These are phyloP conservation scores for Entomortierella lignicola DNA, from an alignment of 192 early-diverging fungal species.

Conservation along the genomic window DNA sequence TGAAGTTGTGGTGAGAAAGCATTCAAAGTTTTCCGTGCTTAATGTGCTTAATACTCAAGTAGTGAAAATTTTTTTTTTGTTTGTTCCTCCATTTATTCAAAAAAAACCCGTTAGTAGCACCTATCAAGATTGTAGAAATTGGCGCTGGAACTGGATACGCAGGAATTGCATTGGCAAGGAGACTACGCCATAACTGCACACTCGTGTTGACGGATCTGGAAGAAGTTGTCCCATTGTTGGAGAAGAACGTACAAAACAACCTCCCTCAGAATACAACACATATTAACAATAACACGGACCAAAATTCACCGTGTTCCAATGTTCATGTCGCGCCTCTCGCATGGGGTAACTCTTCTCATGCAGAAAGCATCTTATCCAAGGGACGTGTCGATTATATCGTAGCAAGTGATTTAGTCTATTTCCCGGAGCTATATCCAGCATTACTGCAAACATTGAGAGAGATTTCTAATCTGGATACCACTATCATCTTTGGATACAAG, in stretches of 20 bases:
- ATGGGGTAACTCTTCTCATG: conserved; percentile 59
- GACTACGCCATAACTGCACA: conserved; percentile 31
- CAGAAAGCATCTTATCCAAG: conserved; percentile 9
- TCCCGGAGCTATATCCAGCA: conserved; percentile 58
- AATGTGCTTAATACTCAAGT: too few species aligned
- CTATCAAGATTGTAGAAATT: conserved; percentile 59
- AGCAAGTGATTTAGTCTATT: conserved; percentile 63
- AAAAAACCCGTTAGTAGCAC: too few species aligned
- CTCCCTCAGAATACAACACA: too few species aligned
- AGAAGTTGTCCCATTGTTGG: conserved; percentile 58
- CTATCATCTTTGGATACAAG: conserved; percentile 63
- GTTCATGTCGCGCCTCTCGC: conserved; percentile 48
- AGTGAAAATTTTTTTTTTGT: conserved; percentile 57
- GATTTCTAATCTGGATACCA: conserved; percentile 46
- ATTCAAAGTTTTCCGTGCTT: too few species aligned
- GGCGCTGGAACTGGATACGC: conserved; percentile 66
- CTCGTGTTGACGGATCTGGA: conserved; percentile 61
- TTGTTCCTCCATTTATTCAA: conserved; percentile 20
- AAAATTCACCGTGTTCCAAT: conserved; percentile 12
- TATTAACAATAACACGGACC: too few species aligned
- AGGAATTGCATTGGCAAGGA: conserved; percentile 57
- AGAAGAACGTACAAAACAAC: conserved; percentile 47
- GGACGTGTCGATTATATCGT: conserved; percentile 57
- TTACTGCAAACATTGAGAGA: conserved; percentile 56
- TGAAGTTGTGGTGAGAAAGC: too few species aligned